Base-by-base conservation (phyloP, 306 rosid genomes). In the Pyrus communis region DNA sequence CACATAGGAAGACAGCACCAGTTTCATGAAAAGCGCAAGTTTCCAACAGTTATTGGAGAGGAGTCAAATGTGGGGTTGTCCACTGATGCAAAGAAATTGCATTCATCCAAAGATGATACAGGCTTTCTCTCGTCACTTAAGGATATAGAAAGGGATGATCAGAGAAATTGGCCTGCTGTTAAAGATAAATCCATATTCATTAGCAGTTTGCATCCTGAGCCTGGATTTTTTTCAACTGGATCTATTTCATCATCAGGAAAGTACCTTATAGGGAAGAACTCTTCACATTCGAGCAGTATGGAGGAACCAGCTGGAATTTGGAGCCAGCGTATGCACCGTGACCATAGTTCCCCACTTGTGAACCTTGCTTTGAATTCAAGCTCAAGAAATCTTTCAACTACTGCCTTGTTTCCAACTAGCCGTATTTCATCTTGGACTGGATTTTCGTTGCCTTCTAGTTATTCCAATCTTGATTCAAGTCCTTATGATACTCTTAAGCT, bases 201-300 rank as follows among this genome's bases (percentile, higher is more conserved):
- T 77, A 82, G 80, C 35, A 69, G 65, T 73, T 84, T 83, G 83
- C 75, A 76, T 85, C 86, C 84, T 67, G 93, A 86, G 43, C 78
- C 75, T 74, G 82, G 83, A 80, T 77, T 78, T 85, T 77, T 85
- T 63, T 74, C 82, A 65, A 86, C 76, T 66, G 82, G 84, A 65
- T 68, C 61, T 58, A 13, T 63, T 42, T 69, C 55, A n/a, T 28
- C 43, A 80, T 82, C 91, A 52, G 69, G 69, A 76, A 80, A 83
- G 62, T 80, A 79, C 83, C 12, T 38, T 70, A 78, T 69, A 67
- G 58, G 81, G 75, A 85, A 82, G 59, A 69, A 66, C 52, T 75
- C 91, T 79, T 81, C 87, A 55, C 88, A 69, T 79, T 79, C 83
- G 23, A 70, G 85, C 77, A 42, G 70, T 62, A 42, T 77, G 71